Percentiles rank a stretch among this genome's conserved stretches.
These are phyloP conservation scores for Rhodofomes roseus DNA, from an alignment of 1,284 basidiomycete species.

Conservation along the genomic window DNA sequence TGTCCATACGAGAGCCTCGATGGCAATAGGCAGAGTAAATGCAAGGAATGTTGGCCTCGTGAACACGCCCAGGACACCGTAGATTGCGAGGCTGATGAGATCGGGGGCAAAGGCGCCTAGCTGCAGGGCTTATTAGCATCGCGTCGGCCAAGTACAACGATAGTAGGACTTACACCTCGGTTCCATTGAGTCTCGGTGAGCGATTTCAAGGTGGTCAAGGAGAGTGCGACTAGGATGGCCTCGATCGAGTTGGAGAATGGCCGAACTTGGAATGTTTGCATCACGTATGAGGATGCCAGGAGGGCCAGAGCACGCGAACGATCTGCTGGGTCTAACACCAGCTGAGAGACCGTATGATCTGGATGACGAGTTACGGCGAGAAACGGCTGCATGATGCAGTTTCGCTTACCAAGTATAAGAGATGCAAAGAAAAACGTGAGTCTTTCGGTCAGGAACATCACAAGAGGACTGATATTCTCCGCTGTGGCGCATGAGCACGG, in stretches of 20 bases:
- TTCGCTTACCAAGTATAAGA: slow-evolving; percentile 29
- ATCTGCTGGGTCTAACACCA: slow-evolving; percentile 19
- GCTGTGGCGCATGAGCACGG: neutral
- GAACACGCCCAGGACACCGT: slow-evolving; percentile 28
- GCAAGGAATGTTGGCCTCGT: slow-evolving; percentile 35
- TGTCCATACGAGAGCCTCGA: slow-evolving; percentile 21
- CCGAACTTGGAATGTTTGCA: slow-evolving; percentile 36
- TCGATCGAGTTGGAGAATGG: slow-evolving; percentile 40
- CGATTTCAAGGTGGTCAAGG: slow-evolving; percentile 20
- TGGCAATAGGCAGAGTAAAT: slow-evolving; percentile 30
- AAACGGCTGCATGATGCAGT: neutral
- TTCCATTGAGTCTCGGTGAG: neutral
- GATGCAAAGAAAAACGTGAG: slow-evolving; percentile 30
- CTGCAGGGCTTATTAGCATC: neutral
- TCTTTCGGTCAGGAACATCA: slow-evolving; percentile 30
- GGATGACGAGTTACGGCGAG: neutral
- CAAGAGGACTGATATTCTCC: neutral
- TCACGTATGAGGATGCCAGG: slow-evolving; percentile 36
- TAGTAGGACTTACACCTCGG: neutral
- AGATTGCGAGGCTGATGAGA: slow-evolving; percentile 1
- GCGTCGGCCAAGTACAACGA: too few species aligned
- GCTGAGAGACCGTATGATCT: slow-evolving; percentile 30
- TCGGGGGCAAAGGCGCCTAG: neutral
- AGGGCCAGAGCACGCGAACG: slow-evolving; percentile 28
- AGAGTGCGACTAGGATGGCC: slow-evolving; percentile 29